Conservation (phyloP, 768 basidiomycete genomes). For the Trametes cubensis region DNA sequence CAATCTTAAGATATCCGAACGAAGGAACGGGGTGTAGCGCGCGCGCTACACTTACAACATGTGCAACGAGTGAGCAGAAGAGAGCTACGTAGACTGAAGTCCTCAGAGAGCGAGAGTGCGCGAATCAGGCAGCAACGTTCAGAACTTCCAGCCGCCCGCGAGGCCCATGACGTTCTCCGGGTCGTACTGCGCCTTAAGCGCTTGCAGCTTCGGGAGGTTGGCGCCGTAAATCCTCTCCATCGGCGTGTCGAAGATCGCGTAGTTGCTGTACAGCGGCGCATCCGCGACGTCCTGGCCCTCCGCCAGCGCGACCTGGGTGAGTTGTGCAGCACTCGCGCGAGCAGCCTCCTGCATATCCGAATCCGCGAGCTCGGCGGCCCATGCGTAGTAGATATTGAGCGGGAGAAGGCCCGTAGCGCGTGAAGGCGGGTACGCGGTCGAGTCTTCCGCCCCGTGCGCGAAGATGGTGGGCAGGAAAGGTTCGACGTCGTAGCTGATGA, state of each 20-base stretch:
- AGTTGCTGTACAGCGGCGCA: slow-evolving; percentile 60
- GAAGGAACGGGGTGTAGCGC: too few species aligned
- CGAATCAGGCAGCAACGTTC: not conserved
- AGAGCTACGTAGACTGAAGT: too few species aligned
- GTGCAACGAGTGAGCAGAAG: too few species aligned
- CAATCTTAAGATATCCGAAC: too few species aligned
- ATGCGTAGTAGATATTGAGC: slow-evolving; percentile 48
- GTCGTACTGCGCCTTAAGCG: slow-evolving; percentile 51
- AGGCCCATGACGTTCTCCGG: slow-evolving; percentile 65
- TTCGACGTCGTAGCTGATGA: slow-evolving; percentile 51
- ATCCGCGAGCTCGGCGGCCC: slow-evolving; percentile 45
- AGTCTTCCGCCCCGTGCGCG: slow-evolving; percentile 37
- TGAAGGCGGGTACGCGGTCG: slow-evolving; percentile 51
- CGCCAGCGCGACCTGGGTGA: slow-evolving; percentile 43
- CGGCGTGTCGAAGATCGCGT: slow-evolving; percentile 56
- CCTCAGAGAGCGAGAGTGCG: too few species aligned
- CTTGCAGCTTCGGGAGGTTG: slow-evolving; percentile 45
- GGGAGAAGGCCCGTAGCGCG: slow-evolving; percentile 45
- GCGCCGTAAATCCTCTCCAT: slow-evolving; percentile 52
- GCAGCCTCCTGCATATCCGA: slow-evolving; percentile 44
- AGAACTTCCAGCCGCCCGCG: slow-evolving; percentile 63
- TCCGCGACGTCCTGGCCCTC: slow-evolving; percentile 44
- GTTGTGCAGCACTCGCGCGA: slow-evolving; percentile 40
- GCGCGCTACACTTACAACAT: too few species aligned
- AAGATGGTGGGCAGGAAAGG: slow-evolving; percentile 50